These are phyloP conservation scores for Pezicula carpinea DNA, from an alignment of 2,329 filamentous ascomycete species.

Conservation along the genomic window DNA sequence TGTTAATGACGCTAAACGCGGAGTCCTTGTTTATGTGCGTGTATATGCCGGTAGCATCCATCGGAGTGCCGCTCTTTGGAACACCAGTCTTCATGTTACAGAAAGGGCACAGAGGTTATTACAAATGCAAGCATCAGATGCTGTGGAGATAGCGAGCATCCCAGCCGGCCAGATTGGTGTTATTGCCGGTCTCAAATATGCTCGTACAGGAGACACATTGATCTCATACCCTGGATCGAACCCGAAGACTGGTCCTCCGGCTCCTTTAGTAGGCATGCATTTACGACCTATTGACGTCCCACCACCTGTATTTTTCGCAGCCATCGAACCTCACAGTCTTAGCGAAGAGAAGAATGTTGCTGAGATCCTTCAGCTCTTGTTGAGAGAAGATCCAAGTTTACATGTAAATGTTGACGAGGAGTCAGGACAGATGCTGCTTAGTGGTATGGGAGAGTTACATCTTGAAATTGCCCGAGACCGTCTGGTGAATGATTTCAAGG, in stretches of 20 bases:
- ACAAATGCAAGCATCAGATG: constrained; percentile 85
- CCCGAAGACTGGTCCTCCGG: constrained; percentile 58
- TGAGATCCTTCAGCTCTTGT: constrained; percentile 68
- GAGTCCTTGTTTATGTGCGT: constrained; percentile 85
- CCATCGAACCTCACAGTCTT: constrained; percentile 75
- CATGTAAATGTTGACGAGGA: constrained; percentile 82
- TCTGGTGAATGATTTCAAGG: constrained; percentile 84
- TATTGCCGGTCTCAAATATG: constrained; percentile 80
- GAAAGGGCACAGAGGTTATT: constrained; percentile 78
- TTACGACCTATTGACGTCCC: constrained; percentile 85
- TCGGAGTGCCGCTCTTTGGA: constrained; percentile 74
- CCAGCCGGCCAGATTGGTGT: constrained; percentile 89
- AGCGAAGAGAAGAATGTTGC: constrained; percentile 77
- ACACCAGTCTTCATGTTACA: constrained; percentile 74
- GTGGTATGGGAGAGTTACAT: constrained; percentile 95
- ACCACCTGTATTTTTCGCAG: constrained; percentile 94
- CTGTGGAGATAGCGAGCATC: constrained; percentile 77
- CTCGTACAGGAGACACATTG: constrained; percentile 91
- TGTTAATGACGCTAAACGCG: constrained; percentile 78
- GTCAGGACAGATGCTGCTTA: constrained; percentile 86
- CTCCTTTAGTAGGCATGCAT: constrained; percentile 69
- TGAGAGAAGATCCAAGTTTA: constrained; percentile 89
- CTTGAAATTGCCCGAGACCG: constrained; percentile 88
- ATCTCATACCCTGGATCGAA: constrained; percentile 65
- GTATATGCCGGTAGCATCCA: constrained; percentile 82